A percentile compares a stretch with the other conserved stretches of the same genome.
These are phyloP conservation scores for Carex sylvatica DNA, from an alignment of 202 grass and related monocot species.

Conservation along the genomic window DNA sequence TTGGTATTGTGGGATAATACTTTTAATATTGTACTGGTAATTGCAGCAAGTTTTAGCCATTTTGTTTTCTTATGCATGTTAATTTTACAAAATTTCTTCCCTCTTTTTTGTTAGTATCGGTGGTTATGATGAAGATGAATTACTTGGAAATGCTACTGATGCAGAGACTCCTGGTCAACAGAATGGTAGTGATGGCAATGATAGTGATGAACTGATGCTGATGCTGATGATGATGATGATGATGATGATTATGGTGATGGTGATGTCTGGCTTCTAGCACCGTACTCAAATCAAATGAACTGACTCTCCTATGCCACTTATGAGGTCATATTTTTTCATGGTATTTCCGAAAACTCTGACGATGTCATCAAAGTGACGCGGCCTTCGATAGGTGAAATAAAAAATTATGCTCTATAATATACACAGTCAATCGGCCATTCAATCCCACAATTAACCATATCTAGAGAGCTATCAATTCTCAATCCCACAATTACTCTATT, in stretches of 20 bases:
- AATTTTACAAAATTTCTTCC: neutral
- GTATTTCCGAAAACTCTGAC: too few relatives aligned
- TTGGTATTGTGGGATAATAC: neutral
- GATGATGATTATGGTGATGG: neutral
- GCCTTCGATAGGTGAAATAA: too few relatives aligned
- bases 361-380: too few relatives aligned
- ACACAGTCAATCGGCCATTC: too few relatives aligned
- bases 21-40: neutral
- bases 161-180: slow-evolving; percentile 45
- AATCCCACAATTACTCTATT: too few relatives aligned
- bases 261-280: too few relatives aligned
- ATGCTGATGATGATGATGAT: slow-evolving; percentile 17
- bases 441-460: too few relatives aligned
- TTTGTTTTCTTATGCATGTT: neutral
- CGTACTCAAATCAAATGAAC: too few relatives aligned
- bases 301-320: too few relatives aligned
- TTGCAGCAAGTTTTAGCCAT: neutral
- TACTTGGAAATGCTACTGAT: slow-evolving; percentile 70
- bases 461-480: too few relatives aligned
- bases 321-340: too few relatives aligned
- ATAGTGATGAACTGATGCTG: slow-evolving; percentile 12
- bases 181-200: slow-evolving; percentile 15
- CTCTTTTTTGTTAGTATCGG: slow-evolving; percentile 16
- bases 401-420: too few relatives aligned
- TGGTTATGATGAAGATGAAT: slow-evolving; percentile 73